These are phyloP conservation scores for Macrolepiota albuminosa DNA, from an alignment of 768 basidiomycete species.

Conservation along the genomic window DNA sequence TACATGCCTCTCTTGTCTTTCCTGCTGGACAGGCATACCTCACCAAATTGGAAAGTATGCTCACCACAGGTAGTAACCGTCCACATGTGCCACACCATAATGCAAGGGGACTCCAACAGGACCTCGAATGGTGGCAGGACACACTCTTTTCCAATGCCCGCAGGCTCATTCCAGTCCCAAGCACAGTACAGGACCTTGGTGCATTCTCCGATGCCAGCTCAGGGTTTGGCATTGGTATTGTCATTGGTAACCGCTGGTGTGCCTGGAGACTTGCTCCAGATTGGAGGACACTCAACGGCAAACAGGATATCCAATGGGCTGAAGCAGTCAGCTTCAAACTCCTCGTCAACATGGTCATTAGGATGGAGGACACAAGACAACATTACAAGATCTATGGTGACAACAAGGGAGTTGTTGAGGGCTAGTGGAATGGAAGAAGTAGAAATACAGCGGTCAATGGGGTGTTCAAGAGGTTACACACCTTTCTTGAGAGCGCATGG, in stretches of 20 bases:
- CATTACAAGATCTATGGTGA: constrained; percentile 9
- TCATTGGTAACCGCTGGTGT: neutral
- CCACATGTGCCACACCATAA: neutral
- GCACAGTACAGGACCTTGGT: constrained; percentile 12
- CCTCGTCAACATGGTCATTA: constrained; percentile 19
- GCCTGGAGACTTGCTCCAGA: constrained; percentile 3
- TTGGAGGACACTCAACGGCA: no score
- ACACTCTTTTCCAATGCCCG: accelerated
- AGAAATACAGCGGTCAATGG: constrained; percentile 21
- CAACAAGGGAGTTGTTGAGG: constrained; percentile 25
- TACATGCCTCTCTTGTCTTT: constrained; percentile 19
- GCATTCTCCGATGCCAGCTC: constrained; percentile 28
- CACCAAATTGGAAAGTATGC: constrained; percentile 18
- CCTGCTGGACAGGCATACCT: constrained; percentile 26
- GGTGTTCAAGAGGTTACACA: neutral
- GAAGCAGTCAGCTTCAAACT: constrained; percentile 34
- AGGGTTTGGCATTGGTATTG: neutral
- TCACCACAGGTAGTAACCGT: neutral
- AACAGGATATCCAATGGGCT: no score
- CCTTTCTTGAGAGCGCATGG: no score
- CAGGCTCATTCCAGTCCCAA: constrained; percentile 20
- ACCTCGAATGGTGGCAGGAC: constrained; percentile 24
- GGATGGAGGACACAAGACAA: no score
- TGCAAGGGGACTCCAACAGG: neutral
- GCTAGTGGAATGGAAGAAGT: constrained; percentile 27